phyloP scores from a whole-genome alignment of 1,284 basidiomycete genomes.

The Ganoderma lingzhi region DNA sequence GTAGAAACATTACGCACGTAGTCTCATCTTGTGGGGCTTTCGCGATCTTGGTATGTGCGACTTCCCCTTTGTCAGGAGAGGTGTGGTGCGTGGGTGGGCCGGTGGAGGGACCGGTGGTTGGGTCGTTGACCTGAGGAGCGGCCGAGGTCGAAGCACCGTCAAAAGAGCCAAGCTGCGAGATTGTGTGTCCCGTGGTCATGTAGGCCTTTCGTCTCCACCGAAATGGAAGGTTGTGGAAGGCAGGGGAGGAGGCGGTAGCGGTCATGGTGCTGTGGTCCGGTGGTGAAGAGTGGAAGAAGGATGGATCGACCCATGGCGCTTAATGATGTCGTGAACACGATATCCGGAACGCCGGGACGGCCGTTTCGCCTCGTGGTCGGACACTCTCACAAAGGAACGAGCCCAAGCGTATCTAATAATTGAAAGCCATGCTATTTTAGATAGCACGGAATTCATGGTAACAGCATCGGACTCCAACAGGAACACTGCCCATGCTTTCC shows the following conservation, averaged over 20 bases:
- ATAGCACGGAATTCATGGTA: neutral
- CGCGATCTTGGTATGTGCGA: neutral
- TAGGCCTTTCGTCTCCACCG: neutral
- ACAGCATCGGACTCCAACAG: neutral
- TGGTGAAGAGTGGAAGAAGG: neutral
- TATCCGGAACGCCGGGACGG: neutral
- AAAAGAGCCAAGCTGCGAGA: neutral
- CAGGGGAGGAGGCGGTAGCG: neutral
- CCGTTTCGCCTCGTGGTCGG: neutral
- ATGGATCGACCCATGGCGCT: neutral
- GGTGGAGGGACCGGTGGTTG: constrained; percentile 1
- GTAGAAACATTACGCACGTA: neutral
- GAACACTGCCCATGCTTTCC: neutral
- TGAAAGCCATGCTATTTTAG: neutral
- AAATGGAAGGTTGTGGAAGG: neutral
- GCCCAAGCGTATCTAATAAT: neutral
- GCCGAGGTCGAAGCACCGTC: neutral
- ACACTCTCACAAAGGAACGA: neutral
- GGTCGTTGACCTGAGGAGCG: neutral
- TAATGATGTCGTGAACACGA: neutral
- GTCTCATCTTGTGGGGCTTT: neutral
- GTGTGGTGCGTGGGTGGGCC: neutral
- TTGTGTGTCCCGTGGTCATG: neutral
- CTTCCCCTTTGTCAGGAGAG: neutral
- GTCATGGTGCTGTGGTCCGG: neutral